Base-by-base conservation (phyloP, 371 early-diverging fungal genomes). In the Batkoa obscura region DNA sequence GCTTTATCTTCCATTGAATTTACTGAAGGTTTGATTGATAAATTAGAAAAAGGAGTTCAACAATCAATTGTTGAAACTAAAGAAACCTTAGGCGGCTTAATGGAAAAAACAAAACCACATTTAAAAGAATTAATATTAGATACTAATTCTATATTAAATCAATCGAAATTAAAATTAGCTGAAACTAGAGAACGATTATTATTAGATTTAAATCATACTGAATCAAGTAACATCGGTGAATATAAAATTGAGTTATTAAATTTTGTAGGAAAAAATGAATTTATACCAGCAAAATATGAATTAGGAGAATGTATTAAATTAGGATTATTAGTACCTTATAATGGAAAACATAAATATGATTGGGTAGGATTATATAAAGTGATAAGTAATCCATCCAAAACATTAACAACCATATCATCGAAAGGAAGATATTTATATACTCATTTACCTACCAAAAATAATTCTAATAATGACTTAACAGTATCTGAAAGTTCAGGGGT, bases 361-460 rank as follows among this genome's bases (percentile, higher is more conserved):
- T 94, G 96, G 94, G 81, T 95, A 59, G 96, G 93, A 34, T 67
- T 93, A 1, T 95, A 91, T 67, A 75, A 76, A 37, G 76, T 87
- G 0, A 75, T 72, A 0, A 72, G 78, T 23, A 90, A 91, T 66
- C 72, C 78, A 41, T 72, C 75, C 36, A 62, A 66, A n/a, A 76
- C 72, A 35, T 65, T 88, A 37, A 90, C 96, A 31, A 86, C 78
- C 8, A 66, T 74, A 2, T 69, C 75, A 30, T 84, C 86, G n/a
- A 72, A 78, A 53, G 83, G 84, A 3, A 68, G 77, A 3, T 94
- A 78, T 63, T n/a, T n/a, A n/a, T n/a, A n/a, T n/a, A n/a, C n/a
- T n/a, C n/a, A n/a, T n/a, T n/a, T n/a, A n/a, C n/a, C n/a, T n/a
- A n/a, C n/a, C n/a, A n/a, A n/a, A n/a, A n/a, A n/a, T n/a, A n/a